Conservation (phyloP, 2,329 filamentous ascomycete genomes). For the Colletotrichum salicis region DNA sequence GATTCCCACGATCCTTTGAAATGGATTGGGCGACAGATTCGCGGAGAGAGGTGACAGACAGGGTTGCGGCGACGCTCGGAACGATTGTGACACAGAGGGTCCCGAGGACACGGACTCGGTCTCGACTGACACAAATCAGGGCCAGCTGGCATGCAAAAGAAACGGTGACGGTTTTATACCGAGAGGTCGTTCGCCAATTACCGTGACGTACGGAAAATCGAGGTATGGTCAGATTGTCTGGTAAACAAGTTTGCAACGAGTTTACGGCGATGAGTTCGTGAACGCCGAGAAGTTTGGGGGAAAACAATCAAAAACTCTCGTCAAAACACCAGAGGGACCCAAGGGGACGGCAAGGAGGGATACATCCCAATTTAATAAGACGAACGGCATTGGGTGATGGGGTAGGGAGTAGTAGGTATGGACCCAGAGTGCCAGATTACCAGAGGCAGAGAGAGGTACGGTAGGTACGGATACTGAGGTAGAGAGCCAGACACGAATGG, state of each 20-base stretch:
- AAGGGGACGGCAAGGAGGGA: not conserved
- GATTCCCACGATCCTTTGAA: not conserved
- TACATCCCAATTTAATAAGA: constrained; percentile 6
- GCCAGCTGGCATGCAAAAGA: not conserved
- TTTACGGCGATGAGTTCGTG: not conserved
- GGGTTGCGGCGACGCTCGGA: not conserved
- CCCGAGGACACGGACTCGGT: constrained; percentile 14
- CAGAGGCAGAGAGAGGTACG: not conserved
- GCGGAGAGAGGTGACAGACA: not conserved
- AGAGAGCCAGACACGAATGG: not conserved
- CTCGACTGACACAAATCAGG: not conserved
- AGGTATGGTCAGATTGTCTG: not conserved
- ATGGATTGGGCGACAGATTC: not conserved
- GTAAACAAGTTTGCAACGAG: not conserved
- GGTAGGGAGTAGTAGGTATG: too few species aligned
- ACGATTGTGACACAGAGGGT: constrained; percentile 1
- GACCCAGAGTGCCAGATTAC: not conserved
- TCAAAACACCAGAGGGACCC: not conserved
- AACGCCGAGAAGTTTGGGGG: not conserved
- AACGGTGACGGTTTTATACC: not conserved
- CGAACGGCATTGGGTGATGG: not conserved
- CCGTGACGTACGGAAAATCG: not conserved
- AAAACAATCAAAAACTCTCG: not conserved
- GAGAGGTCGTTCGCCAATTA: not conserved
- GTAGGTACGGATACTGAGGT: too few species aligned